A percentile compares a stretch with the other conserved stretches of the same genome.
These are phyloP conservation scores for Aspergillus baeticus DNA, from an alignment of 495 filamentous ascomycete genomes.

Conservation along the genomic window DNA sequence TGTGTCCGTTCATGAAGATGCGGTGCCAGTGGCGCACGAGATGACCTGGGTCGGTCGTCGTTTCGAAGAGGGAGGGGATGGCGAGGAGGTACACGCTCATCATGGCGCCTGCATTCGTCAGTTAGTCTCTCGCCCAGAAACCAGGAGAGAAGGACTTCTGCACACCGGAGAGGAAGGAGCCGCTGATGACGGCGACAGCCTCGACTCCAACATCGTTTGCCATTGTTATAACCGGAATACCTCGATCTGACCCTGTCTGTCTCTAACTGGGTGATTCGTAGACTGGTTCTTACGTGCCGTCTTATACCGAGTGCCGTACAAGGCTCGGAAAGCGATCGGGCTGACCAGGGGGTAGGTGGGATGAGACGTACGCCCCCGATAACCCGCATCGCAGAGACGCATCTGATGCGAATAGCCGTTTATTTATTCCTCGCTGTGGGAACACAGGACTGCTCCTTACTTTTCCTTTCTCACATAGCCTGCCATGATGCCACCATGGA, in stretches of 20 bases:
- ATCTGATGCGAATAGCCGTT: background rate
- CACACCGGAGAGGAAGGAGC: background rate
- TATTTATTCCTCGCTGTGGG: background rate
- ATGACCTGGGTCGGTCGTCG: background rate
- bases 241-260: too few relatives aligned
- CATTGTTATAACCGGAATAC: too few relatives aligned
- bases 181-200: background rate
- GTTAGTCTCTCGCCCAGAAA: background rate
- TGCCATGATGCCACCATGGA: background rate
- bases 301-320: background rate
- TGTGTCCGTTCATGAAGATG: background rate
- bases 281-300: background rate
- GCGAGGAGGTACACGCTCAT: background rate
- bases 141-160: background rate
- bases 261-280: too few relatives aligned
- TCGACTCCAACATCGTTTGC: background rate
- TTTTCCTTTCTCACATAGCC: too few relatives aligned
- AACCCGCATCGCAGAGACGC: too few relatives aligned
- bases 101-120: background rate
- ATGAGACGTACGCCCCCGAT: too few relatives aligned
- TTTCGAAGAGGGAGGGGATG: background rate
- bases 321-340: constrained; percentile 1
- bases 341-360: too few relatives aligned
- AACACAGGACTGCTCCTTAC: too few relatives aligned
- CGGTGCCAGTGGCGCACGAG: background rate